Evolutionary conservation across 768 basidiomycete species (phyloP).

Genomic region (Serpula lacrymans): DNA sequence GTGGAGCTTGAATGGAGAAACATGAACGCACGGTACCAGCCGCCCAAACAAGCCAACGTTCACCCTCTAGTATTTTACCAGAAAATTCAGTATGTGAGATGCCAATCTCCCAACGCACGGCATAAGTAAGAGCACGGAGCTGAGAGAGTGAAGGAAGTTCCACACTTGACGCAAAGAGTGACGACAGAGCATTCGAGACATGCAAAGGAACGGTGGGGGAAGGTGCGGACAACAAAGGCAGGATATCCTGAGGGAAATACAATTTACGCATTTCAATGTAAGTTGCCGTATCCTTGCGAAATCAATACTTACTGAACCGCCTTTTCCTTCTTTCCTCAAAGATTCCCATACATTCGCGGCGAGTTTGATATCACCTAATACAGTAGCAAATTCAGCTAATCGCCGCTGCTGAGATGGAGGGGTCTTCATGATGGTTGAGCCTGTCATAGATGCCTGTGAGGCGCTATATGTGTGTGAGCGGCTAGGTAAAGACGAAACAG

Average conservation of each 20-base stretch:
- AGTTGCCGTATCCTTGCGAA: background rate
- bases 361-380: constrained; percentile 85
- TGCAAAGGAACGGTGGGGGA: constrained; percentile 59
- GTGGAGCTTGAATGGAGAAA: constrained; percentile 1
- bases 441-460: constrained; percentile 26
- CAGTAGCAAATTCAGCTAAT: constrained; percentile 94
- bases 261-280: background rate
- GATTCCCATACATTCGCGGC: constrained; percentile 84
- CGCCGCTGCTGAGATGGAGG: constrained; percentile 73
- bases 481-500: constrained; percentile 29
- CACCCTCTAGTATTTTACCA: constrained; percentile 59
- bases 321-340: constrained; percentile 80
- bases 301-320: constrained; percentile 66
- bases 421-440: constrained; percentile 16
- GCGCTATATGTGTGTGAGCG: constrained; percentile 37
- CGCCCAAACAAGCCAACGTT: constrained; percentile 84
- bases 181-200: constrained; percentile 56
- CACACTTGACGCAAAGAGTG: constrained; percentile 37
- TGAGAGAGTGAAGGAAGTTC: constrained; percentile 64
- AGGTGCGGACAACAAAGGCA: constrained; percentile 69
- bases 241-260: constrained; percentile 61
- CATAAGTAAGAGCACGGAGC: constrained; percentile 62
- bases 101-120: constrained; percentile 75
- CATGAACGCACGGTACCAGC: constrained; percentile 67
- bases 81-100: constrained; percentile 59